phyloP scores from a whole-genome alignment of 371 early-diverging fungal genomes.

The Funneliformis caledonium region DNA sequence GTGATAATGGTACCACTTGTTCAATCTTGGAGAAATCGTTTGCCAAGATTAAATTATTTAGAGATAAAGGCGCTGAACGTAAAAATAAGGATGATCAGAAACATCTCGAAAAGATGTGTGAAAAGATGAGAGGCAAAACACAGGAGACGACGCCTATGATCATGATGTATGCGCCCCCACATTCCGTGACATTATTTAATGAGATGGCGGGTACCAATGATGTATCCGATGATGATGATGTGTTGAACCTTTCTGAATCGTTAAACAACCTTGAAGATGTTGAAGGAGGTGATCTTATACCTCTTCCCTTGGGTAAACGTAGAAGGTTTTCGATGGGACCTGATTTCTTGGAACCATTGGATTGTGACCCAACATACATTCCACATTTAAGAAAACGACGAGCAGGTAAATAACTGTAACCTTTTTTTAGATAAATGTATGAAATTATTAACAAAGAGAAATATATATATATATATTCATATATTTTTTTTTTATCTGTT shows the following conservation, averaged over 20 bases:
- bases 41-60: constrained; percentile 76
- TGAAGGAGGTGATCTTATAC: constrained; percentile 37
- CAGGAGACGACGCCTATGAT: constrained; percentile 38
- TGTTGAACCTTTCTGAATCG: constrained; percentile 46
- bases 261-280: constrained; percentile 43
- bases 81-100: constrained; percentile 73
- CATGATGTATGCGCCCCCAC: constrained; percentile 40
- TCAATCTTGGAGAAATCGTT: constrained; percentile 57
- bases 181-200: constrained; percentile 44
- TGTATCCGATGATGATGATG: constrained; percentile 47
- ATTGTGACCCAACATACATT: constrained; percentile 49
- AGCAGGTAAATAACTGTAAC: constrained; percentile 19
- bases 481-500: neutral
- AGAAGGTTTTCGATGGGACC: constrained; percentile 35
- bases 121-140: constrained; percentile 55
- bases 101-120: constrained; percentile 62
- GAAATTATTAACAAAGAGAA: neutral
- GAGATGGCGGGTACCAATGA: constrained; percentile 48
- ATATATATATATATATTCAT: too few species aligned
- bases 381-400: constrained; percentile 46
- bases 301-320: constrained; percentile 33
- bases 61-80: constrained; percentile 77
- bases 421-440: neutral
- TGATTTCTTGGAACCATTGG: constrained; percentile 44
- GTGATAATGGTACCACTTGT: constrained; percentile 35